Percentiles rank a stretch among this genome's conserved stretches.
Conservation (phyloP, 768 basidiomycete species). For the Auricularia cornea region DNA sequence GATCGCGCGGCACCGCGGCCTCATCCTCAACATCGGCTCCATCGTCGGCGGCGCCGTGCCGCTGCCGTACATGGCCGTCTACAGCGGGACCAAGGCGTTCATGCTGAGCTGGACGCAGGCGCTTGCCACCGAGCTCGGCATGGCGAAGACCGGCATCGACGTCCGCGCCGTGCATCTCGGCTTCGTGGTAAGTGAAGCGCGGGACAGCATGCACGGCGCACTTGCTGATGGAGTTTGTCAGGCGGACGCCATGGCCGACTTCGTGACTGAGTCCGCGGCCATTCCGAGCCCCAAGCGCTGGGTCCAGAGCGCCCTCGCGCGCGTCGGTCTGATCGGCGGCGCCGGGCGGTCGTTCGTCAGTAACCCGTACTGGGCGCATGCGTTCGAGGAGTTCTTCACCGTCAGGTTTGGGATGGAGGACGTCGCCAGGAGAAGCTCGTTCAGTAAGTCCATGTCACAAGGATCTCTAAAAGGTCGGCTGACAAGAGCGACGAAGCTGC, state of each 20-base stretch:
- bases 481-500: too few relatives aligned
- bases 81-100: slow-evolving; percentile 90
- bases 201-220: not conserved
- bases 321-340: slow-evolving; percentile 70
- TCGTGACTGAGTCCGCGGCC: slow-evolving; percentile 58
- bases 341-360: slow-evolving; percentile 63
- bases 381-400: slow-evolving; percentile 55
- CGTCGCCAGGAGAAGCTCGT: not conserved
- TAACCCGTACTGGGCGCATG: slow-evolving; percentile 89
- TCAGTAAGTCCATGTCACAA: too few relatives aligned
- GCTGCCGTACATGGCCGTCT: slow-evolving; percentile 88
- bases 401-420: not conserved
- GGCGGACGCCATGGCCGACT: slow-evolving; percentile 92
- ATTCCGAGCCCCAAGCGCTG: slow-evolving; percentile 68
- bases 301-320: slow-evolving; percentile 67
- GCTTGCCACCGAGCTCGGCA: slow-evolving; percentile 71
- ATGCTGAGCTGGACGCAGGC: slow-evolving; percentile 78
- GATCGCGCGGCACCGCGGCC: slow-evolving; percentile 67
- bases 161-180: slow-evolving; percentile 87
- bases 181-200: slow-evolving; percentile 57
- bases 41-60: slow-evolving; percentile 74
- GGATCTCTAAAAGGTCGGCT: too few relatives aligned
- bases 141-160: slow-evolving; percentile 48
- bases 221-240: slow-evolving; percentile 23
- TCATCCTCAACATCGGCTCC: slow-evolving; percentile 88